phyloP scores from a whole-genome alignment of 768 basidiomycete species.

The Macrolepiota albuminosa region DNA sequence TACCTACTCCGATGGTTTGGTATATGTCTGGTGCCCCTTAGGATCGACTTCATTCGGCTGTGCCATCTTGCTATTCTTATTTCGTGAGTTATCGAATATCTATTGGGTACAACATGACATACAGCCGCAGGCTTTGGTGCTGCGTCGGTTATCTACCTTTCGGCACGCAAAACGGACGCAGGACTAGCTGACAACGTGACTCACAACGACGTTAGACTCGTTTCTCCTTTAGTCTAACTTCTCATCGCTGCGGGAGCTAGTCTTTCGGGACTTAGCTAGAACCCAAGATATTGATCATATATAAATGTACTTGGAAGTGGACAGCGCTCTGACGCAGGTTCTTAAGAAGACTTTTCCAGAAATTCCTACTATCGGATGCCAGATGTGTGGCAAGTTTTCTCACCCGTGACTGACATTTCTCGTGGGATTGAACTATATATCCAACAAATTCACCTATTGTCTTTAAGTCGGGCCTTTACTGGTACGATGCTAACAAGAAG shows the following conservation, averaged over 20 bases:
- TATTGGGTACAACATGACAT: neutral
- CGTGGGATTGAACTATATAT: too few relatives aligned
- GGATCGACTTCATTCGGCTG: conserved; percentile 1
- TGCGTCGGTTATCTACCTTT: neutral
- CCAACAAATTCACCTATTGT: too few relatives aligned
- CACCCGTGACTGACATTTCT: too few relatives aligned
- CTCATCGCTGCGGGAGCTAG: neutral
- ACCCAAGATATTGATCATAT: neutral
- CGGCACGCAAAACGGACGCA: neutral
- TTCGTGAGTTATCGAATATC: neutral
- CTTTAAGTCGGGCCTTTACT: too few relatives aligned
- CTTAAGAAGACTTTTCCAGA: neutral
- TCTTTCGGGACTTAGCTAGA: neutral
- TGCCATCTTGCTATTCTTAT: neutral
- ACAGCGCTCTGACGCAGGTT: too few relatives aligned
- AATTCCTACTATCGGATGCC: neutral
- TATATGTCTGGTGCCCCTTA: conserved; percentile 5
- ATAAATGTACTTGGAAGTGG: too few relatives aligned
- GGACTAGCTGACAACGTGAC: conserved; percentile 7
- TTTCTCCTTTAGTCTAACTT: neutral
- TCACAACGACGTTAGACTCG: neutral
- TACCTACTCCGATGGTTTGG: conserved; percentile 5
- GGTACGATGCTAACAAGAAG: too few relatives aligned
- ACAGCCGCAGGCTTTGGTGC: neutral
- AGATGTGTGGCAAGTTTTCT: too few relatives aligned